phyloP scores from a whole-genome alignment of 805 yeast genomes.

The Torulaspora maleeae region DNA sequence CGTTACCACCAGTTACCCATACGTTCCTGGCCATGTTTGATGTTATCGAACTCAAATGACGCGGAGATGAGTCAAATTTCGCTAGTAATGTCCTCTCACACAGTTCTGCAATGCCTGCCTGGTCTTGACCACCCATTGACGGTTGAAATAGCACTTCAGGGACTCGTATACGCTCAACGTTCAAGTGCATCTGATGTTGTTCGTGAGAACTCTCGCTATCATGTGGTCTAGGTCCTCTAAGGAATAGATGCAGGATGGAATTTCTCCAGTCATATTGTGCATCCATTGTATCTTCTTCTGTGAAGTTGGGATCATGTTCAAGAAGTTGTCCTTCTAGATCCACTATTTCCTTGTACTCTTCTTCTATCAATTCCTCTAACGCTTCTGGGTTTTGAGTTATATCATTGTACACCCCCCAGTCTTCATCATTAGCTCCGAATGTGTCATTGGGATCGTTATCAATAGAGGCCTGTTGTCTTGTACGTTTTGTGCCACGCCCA shows the following conservation, averaged over 20 bases:
- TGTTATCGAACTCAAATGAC: slow-evolving; percentile 36
- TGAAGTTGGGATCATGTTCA: slow-evolving; percentile 79
- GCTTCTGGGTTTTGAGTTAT: slow-evolving; percentile 65
- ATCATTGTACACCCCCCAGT: slow-evolving; percentile 88
- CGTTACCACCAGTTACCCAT: slow-evolving; percentile 83
- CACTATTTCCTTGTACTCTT: slow-evolving; percentile 55
- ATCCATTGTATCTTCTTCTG: slow-evolving; percentile 78
- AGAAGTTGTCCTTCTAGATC: slow-evolving; percentile 70
- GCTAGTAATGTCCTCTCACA: slow-evolving; percentile 60
- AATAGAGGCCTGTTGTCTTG: slow-evolving; percentile 58
- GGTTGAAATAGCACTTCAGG: slow-evolving; percentile 95
- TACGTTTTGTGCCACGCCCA: slow-evolving; percentile 43
- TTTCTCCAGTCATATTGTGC: slow-evolving; percentile 81
- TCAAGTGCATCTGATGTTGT: slow-evolving; percentile 84
- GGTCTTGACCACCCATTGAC: slow-evolving; percentile 89
- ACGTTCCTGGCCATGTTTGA: slow-evolving; percentile 48
- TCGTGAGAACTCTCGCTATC: slow-evolving; percentile 79
- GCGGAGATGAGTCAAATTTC: slow-evolving; percentile 54
- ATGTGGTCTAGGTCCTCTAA: slow-evolving; percentile 86
- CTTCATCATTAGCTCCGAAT: slow-evolving; percentile 93
- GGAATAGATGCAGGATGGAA: slow-evolving; percentile 71
- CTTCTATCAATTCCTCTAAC: slow-evolving; percentile 69
- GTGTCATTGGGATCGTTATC: slow-evolving; percentile 92
- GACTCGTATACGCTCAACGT: slow-evolving; percentile 83
- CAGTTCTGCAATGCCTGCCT: slow-evolving; percentile 85